Evolutionary conservation across 2,329 filamentous ascomycete genomes (phyloP), one percentile per base, ranked within the genome.

Genomic region (Furcasterigmium furcatum): DNA sequence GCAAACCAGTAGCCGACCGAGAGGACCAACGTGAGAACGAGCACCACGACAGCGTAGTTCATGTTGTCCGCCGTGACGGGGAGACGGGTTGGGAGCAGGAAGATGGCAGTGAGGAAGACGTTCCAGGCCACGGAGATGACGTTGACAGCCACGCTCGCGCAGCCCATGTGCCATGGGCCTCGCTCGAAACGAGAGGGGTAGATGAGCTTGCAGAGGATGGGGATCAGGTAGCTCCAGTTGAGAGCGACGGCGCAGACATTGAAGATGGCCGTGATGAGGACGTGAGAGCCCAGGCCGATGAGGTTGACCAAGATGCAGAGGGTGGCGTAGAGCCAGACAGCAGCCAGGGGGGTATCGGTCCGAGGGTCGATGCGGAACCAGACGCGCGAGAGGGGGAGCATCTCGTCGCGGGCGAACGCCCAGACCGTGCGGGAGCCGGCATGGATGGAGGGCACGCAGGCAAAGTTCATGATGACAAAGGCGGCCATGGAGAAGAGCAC

Each of bases 221-320:
- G 77, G 48, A 80, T 79, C 60, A 72, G 73, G 63, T 80, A 80
- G 42, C 67, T 72, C 71, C 73, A 75, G 55, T 79, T 73, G 21
- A 79, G 66, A 27, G 74, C 73, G 50, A 79, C 79, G 49, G 76
- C 73, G 54, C 71, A 76, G 36, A 76, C 61, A 56, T 77, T 77
- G 65, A 79, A 79, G 42, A 79, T 71, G 47, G 72, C 76, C 5
- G 64, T 52, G 49, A 79, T 77, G 47, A 73, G 72, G 22, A 72
- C 70, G 57, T 77, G 77, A 22, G 71, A 76, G 38, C 74, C 78
- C 6, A 82, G 71, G 36, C 72, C 77, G 55, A 82, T 79, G 50
- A 82, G 65, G 60, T 81, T 81, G 64, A 82, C 78, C 41, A 68
- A 63, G 50, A 80, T 72, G 61, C 76, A 80, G 49, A 70, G 74